A percentile compares a stretch with the other conserved stretches of the same genome.
These are phyloP conservation scores for Stemphylium lycopersici DNA, from an alignment of 2,329 filamentous ascomycete species.

Conservation along the genomic window DNA sequence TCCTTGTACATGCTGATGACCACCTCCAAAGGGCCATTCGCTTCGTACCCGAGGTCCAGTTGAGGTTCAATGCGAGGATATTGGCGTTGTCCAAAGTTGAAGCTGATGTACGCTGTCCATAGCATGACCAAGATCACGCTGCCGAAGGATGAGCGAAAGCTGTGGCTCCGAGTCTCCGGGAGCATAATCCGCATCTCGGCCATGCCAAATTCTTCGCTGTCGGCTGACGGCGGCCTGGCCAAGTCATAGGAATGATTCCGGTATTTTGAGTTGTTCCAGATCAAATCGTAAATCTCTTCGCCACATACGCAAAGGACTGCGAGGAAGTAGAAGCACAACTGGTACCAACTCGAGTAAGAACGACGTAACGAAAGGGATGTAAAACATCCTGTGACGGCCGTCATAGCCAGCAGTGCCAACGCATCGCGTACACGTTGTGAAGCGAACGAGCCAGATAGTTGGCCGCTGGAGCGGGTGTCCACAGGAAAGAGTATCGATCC, in stretches of 20 bases:
- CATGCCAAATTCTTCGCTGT: conserved; percentile 9
- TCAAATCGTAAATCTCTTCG: conserved; percentile 3
- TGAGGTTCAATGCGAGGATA: conserved; percentile 7
- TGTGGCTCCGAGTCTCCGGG: neutral
- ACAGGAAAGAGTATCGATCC: conserved; percentile 26
- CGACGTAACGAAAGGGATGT: conserved; percentile 24
- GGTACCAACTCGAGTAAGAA: conserved; percentile 27
- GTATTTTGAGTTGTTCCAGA: neutral
- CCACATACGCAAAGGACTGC: conserved; percentile 14
- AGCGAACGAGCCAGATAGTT: neutral
- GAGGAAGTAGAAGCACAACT: conserved; percentile 23
- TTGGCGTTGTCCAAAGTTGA: conserved; percentile 27
- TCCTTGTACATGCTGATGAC: conserved; percentile 51
- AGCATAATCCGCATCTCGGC: neutral
- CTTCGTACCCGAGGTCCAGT: conserved; percentile 29
- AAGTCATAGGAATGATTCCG: neutral
- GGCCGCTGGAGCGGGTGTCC: neutral
- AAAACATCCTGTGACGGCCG: conserved; percentile 21
- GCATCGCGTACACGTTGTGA: conserved; percentile 7
- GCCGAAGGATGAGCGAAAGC: conserved; percentile 8
- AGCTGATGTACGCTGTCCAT: conserved; percentile 23
- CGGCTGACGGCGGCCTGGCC: neutral
- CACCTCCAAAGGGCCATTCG: conserved; percentile 34
- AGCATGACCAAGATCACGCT: conserved; percentile 15
- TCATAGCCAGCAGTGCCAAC: conserved; percentile 15